These are phyloP conservation scores for Pestalotiopsis sp. DNA, from an alignment of 2,329 filamentous ascomycete species.

Conservation along the genomic window DNA sequence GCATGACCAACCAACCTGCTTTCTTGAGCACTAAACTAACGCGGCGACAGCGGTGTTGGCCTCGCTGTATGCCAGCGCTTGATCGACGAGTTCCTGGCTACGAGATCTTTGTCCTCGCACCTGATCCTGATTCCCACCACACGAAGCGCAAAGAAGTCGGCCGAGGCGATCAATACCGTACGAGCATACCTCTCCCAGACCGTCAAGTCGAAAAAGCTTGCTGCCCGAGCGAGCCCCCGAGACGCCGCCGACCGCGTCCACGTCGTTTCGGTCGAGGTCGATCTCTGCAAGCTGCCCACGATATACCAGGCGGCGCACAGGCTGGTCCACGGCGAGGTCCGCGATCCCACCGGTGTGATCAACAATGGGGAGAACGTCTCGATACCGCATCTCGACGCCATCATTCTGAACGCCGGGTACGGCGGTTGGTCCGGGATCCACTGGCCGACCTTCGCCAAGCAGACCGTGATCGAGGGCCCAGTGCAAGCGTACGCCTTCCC, in stretches of 20 bases:
- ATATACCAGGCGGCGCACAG: constrained; percentile 51
- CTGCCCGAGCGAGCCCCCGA: constrained; percentile 39
- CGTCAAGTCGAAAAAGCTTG: constrained; percentile 40
- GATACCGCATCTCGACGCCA: constrained; percentile 73
- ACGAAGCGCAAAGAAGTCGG: constrained; percentile 72
- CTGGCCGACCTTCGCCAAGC: constrained; percentile 61
- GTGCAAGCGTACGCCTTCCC: constrained; percentile 76
- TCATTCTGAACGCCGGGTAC: constrained; percentile 86
- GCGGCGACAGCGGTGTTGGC: constrained; percentile 72
- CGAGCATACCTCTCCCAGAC: constrained; percentile 60
- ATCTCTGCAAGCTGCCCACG: constrained; percentile 59
- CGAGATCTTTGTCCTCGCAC: constrained; percentile 65
- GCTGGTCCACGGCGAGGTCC: constrained; percentile 46
- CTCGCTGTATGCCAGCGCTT: constrained; percentile 81
- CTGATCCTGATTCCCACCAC: constrained; percentile 85
- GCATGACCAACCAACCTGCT: constrained; percentile 5
- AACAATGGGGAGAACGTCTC: constrained; percentile 41
- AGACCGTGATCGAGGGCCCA: constrained; percentile 60
- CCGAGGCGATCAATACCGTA: constrained; percentile 68
- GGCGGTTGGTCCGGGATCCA: constrained; percentile 83
- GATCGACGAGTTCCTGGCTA: constrained; percentile 84
- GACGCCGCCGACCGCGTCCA: constrained; percentile 54
- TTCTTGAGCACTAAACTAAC: too few species aligned
- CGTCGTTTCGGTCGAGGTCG: constrained; percentile 58
- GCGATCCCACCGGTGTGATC: constrained; percentile 40